These are phyloP conservation scores for Scenedesmus sp. DNA, from an alignment of 163 green algal genomes.

Conservation along the genomic window DNA sequence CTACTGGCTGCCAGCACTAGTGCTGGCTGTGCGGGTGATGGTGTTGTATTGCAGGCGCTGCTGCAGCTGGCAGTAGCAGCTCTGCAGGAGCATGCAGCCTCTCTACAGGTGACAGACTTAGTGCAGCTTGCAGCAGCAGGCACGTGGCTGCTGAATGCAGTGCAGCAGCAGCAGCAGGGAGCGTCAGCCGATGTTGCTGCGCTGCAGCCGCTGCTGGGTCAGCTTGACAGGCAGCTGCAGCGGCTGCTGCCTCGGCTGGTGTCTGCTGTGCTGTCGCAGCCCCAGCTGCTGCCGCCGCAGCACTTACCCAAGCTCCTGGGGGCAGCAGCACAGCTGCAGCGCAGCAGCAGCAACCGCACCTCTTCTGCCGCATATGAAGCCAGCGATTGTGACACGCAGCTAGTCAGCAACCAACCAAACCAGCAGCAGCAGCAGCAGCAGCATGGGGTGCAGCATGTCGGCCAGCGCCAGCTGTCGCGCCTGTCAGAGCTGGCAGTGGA, in stretches of 20 bases:
- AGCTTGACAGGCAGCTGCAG: not conserved
- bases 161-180: not conserved
- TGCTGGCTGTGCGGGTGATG: not conserved
- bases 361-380: not conserved
- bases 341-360: not conserved
- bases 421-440: not conserved
- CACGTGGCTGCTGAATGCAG: conserved; percentile 3
- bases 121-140: conserved; percentile 28
- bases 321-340: not conserved
- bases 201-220: not conserved
- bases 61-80: conserved; percentile 5
- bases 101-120: not conserved
- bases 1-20: conserved; percentile 5
- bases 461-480: not conserved
- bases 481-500: conserved; percentile 20
- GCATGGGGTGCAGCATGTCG: not conserved
- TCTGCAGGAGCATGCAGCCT: not conserved
- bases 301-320: conserved; percentile 11
- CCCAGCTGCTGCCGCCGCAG: not conserved
- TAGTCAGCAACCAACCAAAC: not conserved
- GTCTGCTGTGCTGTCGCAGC: conserved; percentile 19
- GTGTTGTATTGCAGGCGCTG: not conserved
- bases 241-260: conserved; percentile 21
- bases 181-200: not conserved
- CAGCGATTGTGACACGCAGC: not conserved